phyloP scores from a whole-genome alignment of 257 asterid species.

The Solanum stenotomum region DNA sequence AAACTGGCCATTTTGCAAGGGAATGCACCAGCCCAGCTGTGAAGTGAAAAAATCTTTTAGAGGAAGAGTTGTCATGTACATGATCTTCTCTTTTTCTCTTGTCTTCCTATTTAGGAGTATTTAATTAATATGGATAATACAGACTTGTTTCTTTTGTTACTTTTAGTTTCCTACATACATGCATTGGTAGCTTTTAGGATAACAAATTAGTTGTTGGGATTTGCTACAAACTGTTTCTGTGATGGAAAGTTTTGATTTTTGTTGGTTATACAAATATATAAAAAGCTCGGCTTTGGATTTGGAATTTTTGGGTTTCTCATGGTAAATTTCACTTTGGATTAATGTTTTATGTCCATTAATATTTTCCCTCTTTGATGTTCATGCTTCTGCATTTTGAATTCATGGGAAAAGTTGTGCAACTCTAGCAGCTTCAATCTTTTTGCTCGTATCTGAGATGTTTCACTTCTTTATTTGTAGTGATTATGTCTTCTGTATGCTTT shows the following conservation, averaged over 20 bases:
- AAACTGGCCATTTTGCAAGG: conserved; percentile 60
- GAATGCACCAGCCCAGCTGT: conserved; percentile 32
- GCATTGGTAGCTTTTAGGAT: not conserved
- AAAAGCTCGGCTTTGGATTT: not conserved
- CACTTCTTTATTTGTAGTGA: not conserved
- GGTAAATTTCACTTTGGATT: not conserved
- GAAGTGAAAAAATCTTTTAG: not conserved
- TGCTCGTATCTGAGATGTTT: not conserved
- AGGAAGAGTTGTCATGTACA: not conserved
- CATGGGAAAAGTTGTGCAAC: not conserved
- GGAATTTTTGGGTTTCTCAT: not conserved
- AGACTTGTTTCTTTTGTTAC: not conserved
- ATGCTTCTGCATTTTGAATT: not conserved
- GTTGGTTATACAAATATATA: not conserved
- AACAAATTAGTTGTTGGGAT: not conserved
- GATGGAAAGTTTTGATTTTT: not conserved
- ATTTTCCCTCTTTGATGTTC: not conserved
- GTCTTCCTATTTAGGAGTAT: not conserved
- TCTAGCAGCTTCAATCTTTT: not conserved
- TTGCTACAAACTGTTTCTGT: not conserved
- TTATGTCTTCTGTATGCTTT: not conserved
- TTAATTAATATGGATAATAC: not conserved
- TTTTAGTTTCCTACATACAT: not conserved
- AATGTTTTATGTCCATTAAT: not conserved
- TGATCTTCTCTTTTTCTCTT: not conserved